Evolutionary conservation across 1,284 basidiomycete genomes (phyloP).

Genomic region (Gastroboletus turbinatus): DNA sequence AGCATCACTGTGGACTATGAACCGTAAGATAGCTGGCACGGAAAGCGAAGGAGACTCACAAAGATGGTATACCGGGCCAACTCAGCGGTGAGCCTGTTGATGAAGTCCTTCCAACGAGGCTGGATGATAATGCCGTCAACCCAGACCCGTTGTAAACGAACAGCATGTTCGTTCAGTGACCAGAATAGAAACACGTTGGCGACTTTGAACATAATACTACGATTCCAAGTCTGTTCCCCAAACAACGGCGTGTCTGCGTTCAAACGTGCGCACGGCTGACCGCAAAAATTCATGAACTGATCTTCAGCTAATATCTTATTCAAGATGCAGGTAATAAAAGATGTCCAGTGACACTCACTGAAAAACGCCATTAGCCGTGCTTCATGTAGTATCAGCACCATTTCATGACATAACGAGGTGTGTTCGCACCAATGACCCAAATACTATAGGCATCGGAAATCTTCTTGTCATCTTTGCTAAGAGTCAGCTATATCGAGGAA

Average conservation of each 20-base stretch:
- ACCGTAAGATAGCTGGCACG: neutral
- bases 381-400: slow-evolving; percentile 3
- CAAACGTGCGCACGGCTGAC: slow-evolving; percentile 16
- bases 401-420: neutral
- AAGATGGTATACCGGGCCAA: slow-evolving; percentile 52
- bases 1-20: slow-evolving; percentile 26
- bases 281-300: slow-evolving; percentile 18
- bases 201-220: neutral
- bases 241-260: slow-evolving; percentile 16
- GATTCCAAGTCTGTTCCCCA: slow-evolving; percentile 10
- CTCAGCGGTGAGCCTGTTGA: slow-evolving; percentile 45
- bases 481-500: neutral
- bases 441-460: slow-evolving; percentile 10
- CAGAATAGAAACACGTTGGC: slow-evolving; percentile 12
- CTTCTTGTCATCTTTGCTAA: neutral
- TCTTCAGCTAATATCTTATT: slow-evolving; percentile 13
- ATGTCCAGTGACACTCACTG: slow-evolving; percentile 5
- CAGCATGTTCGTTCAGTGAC: slow-evolving; percentile 13
- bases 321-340: neutral
- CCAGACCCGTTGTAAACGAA: slow-evolving; percentile 22
- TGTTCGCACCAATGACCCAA: slow-evolving; percentile 19
- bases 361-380: slow-evolving; percentile 20
- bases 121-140: slow-evolving; percentile 25
- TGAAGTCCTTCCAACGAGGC: slow-evolving; percentile 35
- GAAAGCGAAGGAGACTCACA: slow-evolving; percentile 33